phyloP scores from a whole-genome alignment of 108 stramenopile species.

The Seminavis robusta region DNA sequence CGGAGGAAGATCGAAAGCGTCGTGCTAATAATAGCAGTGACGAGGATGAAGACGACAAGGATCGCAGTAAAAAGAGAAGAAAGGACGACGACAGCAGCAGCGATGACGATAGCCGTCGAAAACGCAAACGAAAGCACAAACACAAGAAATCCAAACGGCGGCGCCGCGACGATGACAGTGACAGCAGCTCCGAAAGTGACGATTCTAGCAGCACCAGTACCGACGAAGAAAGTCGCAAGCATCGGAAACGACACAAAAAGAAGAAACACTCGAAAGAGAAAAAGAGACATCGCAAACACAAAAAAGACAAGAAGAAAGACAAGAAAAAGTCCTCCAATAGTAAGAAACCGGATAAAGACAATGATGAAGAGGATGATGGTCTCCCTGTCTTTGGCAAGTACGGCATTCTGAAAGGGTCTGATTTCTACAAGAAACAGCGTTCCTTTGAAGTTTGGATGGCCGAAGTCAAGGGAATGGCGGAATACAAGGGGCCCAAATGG shows the following conservation, averaged over 20 bases:
- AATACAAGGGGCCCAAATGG: slow-evolving; percentile 76
- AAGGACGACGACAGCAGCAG: slow-evolving; percentile 29
- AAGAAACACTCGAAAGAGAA: slow-evolving; percentile 25
- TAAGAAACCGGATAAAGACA: slow-evolving; percentile 16
- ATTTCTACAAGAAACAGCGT: slow-evolving; percentile 65
- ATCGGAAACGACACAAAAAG: slow-evolving; percentile 16
- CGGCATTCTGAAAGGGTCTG: slow-evolving; percentile 78
- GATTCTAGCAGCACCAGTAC: slow-evolving; percentile 16
- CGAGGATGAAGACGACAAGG: slow-evolving; percentile 24
- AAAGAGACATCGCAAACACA: slow-evolving; percentile 21
- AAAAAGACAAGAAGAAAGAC: slow-evolving; percentile 27
- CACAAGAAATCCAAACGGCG: slow-evolving; percentile 9
- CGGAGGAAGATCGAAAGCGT: too few species aligned
- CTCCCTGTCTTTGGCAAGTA: slow-evolving; percentile 81
- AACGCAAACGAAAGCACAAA: background rate
- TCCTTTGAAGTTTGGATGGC: slow-evolving; percentile 90
- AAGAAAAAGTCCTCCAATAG: slow-evolving; percentile 13
- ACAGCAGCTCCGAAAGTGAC: background rate
- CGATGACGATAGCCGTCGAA: slow-evolving; percentile 9
- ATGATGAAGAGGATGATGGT: slow-evolving; percentile 6
- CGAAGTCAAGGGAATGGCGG: slow-evolving; percentile 83
- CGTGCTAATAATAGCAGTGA: background rate
- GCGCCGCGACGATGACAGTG: slow-evolving; percentile 13
- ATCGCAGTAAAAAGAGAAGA: slow-evolving; percentile 16
- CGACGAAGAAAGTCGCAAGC: slow-evolving; percentile 24